Conservation (phyloP, 768 basidiomycete species). For the Suillus sp. region DNA sequence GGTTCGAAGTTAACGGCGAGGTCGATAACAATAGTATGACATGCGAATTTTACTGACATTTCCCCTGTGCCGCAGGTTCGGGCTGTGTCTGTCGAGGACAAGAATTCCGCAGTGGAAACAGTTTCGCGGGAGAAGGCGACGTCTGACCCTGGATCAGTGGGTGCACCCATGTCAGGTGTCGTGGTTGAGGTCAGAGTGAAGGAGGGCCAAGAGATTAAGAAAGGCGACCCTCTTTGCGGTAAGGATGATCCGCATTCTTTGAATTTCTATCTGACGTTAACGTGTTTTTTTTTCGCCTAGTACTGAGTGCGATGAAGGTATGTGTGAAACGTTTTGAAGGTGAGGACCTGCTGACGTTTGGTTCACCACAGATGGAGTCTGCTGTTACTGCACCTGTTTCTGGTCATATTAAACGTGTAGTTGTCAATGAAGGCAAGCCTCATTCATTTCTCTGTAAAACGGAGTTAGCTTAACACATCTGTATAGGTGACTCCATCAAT, state of each 20-base stretch:
- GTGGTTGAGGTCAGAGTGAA: conserved; percentile 98
- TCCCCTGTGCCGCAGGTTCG: conserved; percentile 61
- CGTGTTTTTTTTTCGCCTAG: conserved; percentile 38
- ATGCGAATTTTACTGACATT: conserved; percentile 19
- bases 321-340: conserved; percentile 5
- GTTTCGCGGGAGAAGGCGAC: conserved; percentile 94
- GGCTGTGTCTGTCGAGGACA: conserved; percentile 94
- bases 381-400: conserved; percentile 96
- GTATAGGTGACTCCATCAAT: conserved; percentile 85
- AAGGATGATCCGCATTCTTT: conserved; percentile 34
- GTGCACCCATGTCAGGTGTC: conserved; percentile 97
- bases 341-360: conserved; percentile 19
- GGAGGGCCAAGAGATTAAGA: conserved; percentile 97
- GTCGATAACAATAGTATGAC: conserved; percentile 40
- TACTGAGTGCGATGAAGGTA: conserved; percentile 96
- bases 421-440: conserved; percentile 77
- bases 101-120: conserved; percentile 95
- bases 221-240: conserved; percentile 95
- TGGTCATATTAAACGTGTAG: conserved; percentile 92
- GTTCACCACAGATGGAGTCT: conserved; percentile 84
- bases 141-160: conserved; percentile 93
- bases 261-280: conserved; percentile 23
- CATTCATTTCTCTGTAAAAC: conserved; percentile 7
- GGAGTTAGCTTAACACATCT: conserved; percentile 11
- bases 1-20: conserved; percentile 98